Evolutionary conservation across 176 grass and related monocot genomes (phyloP).

Genomic region (Eragrostis curvula): DNA sequence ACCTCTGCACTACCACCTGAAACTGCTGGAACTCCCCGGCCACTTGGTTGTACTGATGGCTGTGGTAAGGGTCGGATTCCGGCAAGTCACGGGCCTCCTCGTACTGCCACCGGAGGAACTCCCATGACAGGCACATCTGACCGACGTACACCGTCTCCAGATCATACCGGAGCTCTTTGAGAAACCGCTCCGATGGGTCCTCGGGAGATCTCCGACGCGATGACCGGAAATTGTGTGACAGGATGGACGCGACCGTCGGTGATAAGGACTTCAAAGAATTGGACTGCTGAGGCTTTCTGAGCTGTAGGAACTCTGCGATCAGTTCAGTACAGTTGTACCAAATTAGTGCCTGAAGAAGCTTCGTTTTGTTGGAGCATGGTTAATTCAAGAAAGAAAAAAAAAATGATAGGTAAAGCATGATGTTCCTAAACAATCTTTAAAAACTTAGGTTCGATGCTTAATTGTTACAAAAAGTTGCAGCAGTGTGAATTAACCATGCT

Average conservation of each 20-base stretch:
- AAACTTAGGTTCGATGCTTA: constrained; percentile 22
- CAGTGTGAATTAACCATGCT: too few species aligned
- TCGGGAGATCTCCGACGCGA: constrained; percentile 50
- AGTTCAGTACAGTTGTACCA: neutral
- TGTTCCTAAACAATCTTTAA: neutral
- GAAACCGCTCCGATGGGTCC: constrained; percentile 68
- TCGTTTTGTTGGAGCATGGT: constrained; percentile 7
- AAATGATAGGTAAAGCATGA: constrained; percentile 26
- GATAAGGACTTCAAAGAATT: constrained; percentile 64
- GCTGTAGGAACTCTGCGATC: constrained; percentile 78
- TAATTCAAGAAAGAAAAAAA: constrained; percentile 10
- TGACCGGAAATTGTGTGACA: constrained; percentile 70
- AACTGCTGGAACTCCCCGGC: constrained; percentile 98
- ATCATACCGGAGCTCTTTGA: constrained; percentile 80
- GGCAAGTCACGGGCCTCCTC: constrained; percentile 79
- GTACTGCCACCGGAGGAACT: constrained; percentile 96
- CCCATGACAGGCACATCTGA: constrained; percentile 94
- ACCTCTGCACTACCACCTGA: constrained; percentile 85
- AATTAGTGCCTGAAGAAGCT: neutral
- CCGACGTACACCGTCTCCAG: constrained; percentile 94
- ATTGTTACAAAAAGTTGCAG: neutral
- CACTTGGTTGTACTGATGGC: constrained; percentile 80
- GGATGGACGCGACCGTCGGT: constrained; percentile 67
- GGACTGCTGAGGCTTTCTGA: constrained; percentile 68
- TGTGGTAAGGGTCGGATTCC: constrained; percentile 72